A percentile compares a stretch with the other conserved stretches of the same genome.
Conservation (phyloP, 306 rosid species). For the Sophora flavescens region DNA sequence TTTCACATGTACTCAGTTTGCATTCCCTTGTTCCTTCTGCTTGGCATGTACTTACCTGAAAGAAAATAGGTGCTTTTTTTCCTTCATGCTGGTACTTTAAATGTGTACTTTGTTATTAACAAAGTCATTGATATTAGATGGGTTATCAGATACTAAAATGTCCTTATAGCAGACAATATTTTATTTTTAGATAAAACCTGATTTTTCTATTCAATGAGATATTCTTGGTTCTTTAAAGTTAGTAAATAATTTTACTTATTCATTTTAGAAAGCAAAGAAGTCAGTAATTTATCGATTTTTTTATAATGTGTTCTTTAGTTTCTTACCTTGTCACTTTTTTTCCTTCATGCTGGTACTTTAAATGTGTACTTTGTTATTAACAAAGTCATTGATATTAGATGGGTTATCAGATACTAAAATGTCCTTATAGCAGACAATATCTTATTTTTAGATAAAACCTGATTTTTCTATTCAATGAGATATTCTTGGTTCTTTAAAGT, state of each 20-base stretch:
- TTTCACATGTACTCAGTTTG: constrained; percentile 6
- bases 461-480: not conserved
- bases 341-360: not conserved
- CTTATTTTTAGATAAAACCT: not conserved
- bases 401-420: not conserved
- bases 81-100: not conserved
- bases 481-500: not conserved
- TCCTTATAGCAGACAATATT: not conserved
- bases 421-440: not conserved
- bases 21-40: constrained; percentile 16
- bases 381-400: constrained; percentile 5
- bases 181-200: not conserved
- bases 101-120: not conserved
- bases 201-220: not conserved
- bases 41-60: constrained; percentile 2
- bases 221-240: not conserved
- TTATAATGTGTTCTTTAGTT: no score
- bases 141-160: not conserved
- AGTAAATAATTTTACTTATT: not conserved
- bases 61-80: constrained; percentile 5
- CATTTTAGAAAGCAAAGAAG: constrained; percentile 2
- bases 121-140: constrained; percentile 4
- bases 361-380: not conserved
- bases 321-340: no score
- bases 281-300: no score